These are phyloP conservation scores for Diaporthe longicolla DNA, from an alignment of 2,329 filamentous ascomycete genomes.

Conservation along the genomic window DNA sequence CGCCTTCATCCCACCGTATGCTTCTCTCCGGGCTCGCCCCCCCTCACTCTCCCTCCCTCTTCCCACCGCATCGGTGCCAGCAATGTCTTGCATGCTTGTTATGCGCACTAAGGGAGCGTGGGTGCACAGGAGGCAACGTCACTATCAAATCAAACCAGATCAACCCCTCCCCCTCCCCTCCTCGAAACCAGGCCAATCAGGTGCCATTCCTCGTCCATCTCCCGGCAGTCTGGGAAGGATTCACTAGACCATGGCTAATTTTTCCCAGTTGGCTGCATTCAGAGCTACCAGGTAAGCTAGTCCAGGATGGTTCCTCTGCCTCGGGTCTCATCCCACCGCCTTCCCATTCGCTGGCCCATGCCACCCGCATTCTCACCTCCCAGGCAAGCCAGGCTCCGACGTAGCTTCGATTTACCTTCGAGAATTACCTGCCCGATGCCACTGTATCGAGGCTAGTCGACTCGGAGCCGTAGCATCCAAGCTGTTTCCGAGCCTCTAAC, in stretches of 20 bases:
- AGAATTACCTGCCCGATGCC: constrained; percentile 27
- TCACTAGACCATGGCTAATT: constrained; percentile 33
- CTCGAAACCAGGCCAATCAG: constrained; percentile 1
- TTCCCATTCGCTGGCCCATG: constrained; percentile 24
- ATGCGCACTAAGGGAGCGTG: constrained; percentile 8
- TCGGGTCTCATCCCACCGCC: constrained; percentile 22
- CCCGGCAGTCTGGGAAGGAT: constrained; percentile 43
- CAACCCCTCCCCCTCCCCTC: constrained; percentile 14
- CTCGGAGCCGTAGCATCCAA: constrained; percentile 17
- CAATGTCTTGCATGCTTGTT: constrained; percentile 43
- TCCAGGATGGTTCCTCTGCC: constrained; percentile 21
- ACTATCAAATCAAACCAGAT: constrained; percentile 29
- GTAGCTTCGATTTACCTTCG: constrained; percentile 31
- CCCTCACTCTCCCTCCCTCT: neutral
- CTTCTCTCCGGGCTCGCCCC: too few species aligned
- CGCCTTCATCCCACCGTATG: neutral
- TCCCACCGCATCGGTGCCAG: constrained; percentile 39
- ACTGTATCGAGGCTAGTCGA: constrained; percentile 27
- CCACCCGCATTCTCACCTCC: constrained; percentile 9
- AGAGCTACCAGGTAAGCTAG: neutral
- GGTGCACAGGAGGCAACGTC: constrained; percentile 33
- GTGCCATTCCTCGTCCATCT: constrained; percentile 13
- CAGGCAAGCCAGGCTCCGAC: neutral
- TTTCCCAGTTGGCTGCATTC: constrained; percentile 16
- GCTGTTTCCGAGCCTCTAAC: neutral